Percentiles rank a stretch among this genome's conserved stretches.
Evolutionary conservation across 805 yeast species (phyloP).

Genomic region (Wickerhamiella azymoides): DNA sequence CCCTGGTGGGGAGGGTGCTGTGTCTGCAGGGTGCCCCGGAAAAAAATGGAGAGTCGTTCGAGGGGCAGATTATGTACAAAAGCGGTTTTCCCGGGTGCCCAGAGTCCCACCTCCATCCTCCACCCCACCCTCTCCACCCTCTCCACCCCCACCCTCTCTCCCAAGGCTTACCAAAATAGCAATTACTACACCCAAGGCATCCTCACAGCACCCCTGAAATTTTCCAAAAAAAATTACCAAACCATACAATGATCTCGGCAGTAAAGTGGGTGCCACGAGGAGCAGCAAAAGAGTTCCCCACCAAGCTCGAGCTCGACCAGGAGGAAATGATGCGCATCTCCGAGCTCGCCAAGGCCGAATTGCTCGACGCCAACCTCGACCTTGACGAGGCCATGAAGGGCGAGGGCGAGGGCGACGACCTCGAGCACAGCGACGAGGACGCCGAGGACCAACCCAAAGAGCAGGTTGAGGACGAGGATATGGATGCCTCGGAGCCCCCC

Average conservation of each 20-base stretch:
- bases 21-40: no score
- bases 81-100: no score
- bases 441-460: neutral
- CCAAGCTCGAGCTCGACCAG: conserved; percentile 74
- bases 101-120: no score
- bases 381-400: conserved; percentile 35
- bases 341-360: conserved; percentile 68
- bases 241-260: conserved; percentile 51
- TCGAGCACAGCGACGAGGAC: conserved; percentile 10
- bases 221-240: neutral
- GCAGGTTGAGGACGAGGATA: neutral
- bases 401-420: conserved; percentile 9
- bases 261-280: conserved; percentile 96
- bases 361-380: conserved; percentile 61
- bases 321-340: conserved; percentile 85
- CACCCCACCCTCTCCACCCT: no score
- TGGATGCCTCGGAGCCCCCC: neutral
- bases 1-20: no score
- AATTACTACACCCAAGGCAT: no score
- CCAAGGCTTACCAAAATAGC: no score
- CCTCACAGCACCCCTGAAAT: neutral
- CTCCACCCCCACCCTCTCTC: no score
- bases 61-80: no score
- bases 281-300: conserved; percentile 84
- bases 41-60: no score